Evolutionary conservation across 1,284 basidiomycete genomes (phyloP), one percentile per base, ranked within the genome.

Genomic region (Tetrapyrgos nigripes): DNA sequence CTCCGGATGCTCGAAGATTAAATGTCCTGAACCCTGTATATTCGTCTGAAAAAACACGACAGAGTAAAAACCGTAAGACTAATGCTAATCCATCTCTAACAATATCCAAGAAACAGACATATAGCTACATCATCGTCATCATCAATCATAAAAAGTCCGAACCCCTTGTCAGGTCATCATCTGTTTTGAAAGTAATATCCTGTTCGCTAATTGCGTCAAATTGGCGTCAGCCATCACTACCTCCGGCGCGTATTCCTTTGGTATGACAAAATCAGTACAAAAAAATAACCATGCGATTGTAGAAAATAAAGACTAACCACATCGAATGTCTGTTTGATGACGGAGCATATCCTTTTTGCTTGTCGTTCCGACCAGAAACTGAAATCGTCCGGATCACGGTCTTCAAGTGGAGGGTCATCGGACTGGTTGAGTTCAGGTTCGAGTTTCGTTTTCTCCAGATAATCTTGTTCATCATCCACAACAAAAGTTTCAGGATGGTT

Each of bases 191-290:
- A 92, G 85, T 58, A 97, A 75, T 62, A 98, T 92, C 66, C 94
- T 82, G 66, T 90, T 89, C 4, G 95, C 89, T 62, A 99, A 77
- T 40, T 89, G 82, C 17, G 84, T 83, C 63, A 98, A 75, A 74
- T 99, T 98, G 17, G 97, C 95, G 69, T 97, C 94, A 1, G 95
- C 96, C 46, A 98, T 81, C 44, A 99, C 83, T 21, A 99, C 95
- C 66, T 97, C 93, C 14, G 89, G 85, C 4, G 88, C 88, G 67
- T 96, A 89, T 68, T 98, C 96, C n/a, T n/a, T n/a, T n/a, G n/a
- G n/a, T n/a, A n/a, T n/a, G n/a, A n/a, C n/a, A n/a, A n/a, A n/a
- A n/a, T n/a, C n/a, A n/a, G n/a, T n/a, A n/a, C n/a, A n/a, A n/a
- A n/a, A n/a, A n/a, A n/a, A n/a, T n/a, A n/a, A n/a, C n/a, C n/a